Evolutionary conservation across 345 rosid genomes (phyloP).

Genomic region (Kandelia obovata): DNA sequence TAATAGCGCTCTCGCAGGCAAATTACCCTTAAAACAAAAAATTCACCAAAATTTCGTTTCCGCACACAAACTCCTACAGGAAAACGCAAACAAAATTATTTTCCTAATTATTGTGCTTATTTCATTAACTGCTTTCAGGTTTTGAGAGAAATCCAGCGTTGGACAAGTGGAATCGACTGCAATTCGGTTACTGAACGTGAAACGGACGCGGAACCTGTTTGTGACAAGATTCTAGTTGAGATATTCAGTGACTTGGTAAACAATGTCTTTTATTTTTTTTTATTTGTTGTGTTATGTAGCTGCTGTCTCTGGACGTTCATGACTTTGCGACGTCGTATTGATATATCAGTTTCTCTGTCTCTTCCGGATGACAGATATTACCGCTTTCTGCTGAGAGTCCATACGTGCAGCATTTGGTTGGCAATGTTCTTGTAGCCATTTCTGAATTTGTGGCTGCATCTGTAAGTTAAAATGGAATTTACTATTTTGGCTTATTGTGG

Average conservation of each 20-base stretch:
- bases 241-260: conserved; percentile 53
- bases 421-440: conserved; percentile 50
- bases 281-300: background rate
- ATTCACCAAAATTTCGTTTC: background rate
- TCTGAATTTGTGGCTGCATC: conserved; percentile 43
- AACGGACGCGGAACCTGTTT: background rate
- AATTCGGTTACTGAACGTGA: conserved; percentile 23
- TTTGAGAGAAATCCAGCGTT: conserved; percentile 43
- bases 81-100: background rate
- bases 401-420: conserved; percentile 57
- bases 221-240: conserved; percentile 23
- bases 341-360: background rate
- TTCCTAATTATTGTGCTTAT: background rate
- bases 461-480: conserved; percentile 37
- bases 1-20: conserved; percentile 60
- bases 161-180: conserved; percentile 27
- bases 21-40: too few species aligned
- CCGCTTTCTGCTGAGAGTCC: conserved; percentile 41
- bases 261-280: background rate
- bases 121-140: conserved; percentile 29
- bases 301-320: background rate
- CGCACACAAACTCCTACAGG: background rate
- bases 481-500: background rate
- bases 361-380: conserved; percentile 39
- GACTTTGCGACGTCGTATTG: background rate